phyloP scores from a whole-genome alignment of 768 basidiomycete genomes.

The Tricholoma bakamatsutake region DNA sequence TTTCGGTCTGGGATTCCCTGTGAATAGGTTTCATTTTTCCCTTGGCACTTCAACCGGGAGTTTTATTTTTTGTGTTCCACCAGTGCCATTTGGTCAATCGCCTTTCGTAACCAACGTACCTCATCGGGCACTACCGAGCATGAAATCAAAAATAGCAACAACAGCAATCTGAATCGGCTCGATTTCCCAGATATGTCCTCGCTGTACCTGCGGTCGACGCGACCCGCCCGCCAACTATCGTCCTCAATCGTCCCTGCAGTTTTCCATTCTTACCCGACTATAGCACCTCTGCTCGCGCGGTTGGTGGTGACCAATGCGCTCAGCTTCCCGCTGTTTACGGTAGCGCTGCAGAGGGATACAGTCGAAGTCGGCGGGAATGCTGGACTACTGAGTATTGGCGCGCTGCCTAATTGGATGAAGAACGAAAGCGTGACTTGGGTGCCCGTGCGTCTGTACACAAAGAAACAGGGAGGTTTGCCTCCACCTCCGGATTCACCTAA shows the following conservation, averaged over 20 bases:
- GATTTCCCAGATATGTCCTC: not conserved
- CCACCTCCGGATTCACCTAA: constrained; percentile 49
- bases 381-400: constrained; percentile 62
- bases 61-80: not conserved
- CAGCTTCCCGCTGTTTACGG: constrained; percentile 42
- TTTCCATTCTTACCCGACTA: constrained; percentile 34
- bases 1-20: constrained; percentile 70
- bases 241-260: constrained; percentile 22
- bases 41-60: not conserved
- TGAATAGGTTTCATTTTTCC: constrained; percentile 45
- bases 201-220: not conserved
- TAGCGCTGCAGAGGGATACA: constrained; percentile 64
- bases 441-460: constrained; percentile 49
- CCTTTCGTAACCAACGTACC: not conserved
- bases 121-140: not conserved
- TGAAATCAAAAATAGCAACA: not conserved
- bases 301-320: constrained; percentile 34
- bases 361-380: constrained; percentile 64
- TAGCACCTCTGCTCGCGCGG: constrained; percentile 42
- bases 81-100: constrained; percentile 4
- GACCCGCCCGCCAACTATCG: constrained; percentile 9
- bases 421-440: constrained; percentile 59
- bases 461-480: constrained; percentile 45
- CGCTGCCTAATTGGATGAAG: constrained; percentile 46
- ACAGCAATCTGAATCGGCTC: not conserved